Evolutionary conservation across 2,329 filamentous ascomycete genomes (phyloP).

Genomic region (Colletotrichum sp.): DNA sequence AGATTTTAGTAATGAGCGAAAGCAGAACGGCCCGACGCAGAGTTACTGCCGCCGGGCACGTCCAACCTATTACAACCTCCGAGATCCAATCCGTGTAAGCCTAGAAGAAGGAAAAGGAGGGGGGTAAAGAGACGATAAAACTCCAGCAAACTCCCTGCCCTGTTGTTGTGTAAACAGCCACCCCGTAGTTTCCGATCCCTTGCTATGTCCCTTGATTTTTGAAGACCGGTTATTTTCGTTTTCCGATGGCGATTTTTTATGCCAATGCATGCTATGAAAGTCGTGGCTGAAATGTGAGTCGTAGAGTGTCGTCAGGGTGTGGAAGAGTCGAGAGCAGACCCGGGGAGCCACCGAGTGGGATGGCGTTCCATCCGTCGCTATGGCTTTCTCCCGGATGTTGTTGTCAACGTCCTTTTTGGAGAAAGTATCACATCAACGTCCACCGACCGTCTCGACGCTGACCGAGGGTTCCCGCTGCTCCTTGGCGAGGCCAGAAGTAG

Average conservation of each 20-base stretch:
- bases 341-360: not conserved
- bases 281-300: slow-evolving; percentile 16
- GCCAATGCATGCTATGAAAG: slow-evolving; percentile 19
- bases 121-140: not conserved
- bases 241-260: slow-evolving; percentile 4
- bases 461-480: slow-evolving; percentile 22
- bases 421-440: slow-evolving; percentile 4
- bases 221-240: slow-evolving; percentile 19
- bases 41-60: not conserved
- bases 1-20: not conserved
- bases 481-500: slow-evolving; percentile 17
- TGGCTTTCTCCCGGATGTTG: not conserved
- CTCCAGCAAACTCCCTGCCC: slow-evolving; percentile 19
- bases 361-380: slow-evolving; percentile 13
- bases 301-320: slow-evolving; percentile 20
- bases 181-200: slow-evolving; percentile 9
- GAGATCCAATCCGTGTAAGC: not conserved
- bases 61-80: slow-evolving; percentile 9
- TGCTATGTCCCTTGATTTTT: slow-evolving; percentile 15
- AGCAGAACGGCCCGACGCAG: not conserved
- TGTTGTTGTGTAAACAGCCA: slow-evolving; percentile 16
- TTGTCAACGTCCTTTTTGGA: not conserved
- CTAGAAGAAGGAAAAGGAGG: not conserved
- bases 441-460: slow-evolving; percentile 22
- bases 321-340: slow-evolving; percentile 1